Base-by-base conservation (phyloP, 2,329 filamentous ascomycete genomes). In the Colletotrichum scovillei region DNA sequence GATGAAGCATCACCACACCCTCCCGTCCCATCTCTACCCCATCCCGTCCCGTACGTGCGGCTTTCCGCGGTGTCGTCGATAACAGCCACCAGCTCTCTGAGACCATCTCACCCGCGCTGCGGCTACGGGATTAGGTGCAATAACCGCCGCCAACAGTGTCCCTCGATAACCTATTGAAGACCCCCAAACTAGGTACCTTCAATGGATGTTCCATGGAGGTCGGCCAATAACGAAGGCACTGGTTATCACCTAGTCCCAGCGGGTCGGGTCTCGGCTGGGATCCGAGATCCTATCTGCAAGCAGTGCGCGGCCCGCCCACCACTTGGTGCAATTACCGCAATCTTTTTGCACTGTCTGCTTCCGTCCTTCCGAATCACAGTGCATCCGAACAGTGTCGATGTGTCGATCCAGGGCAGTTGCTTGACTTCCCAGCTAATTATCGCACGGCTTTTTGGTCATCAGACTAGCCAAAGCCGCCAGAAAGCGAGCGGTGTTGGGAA, bases 351-450 rank as follows among this genome's bases (percentile, higher is more conserved):
- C 4, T 9, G 1, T 19, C 28, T 42, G 30, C 19, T 72, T 72
- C 70, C 70, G 70, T 19, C 24, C 38, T 63, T 70, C 70, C 70
- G 70, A 19, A 30, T 30, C 66, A 73, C 70, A 73, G 70, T 70
- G 32, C 59, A 73, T 19, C 70, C 70, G 70, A 73, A 70, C 70
- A 73, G 66, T 73, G 32, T 49, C 52, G 19, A 24, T 38, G n/a
- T 53, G 4, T 19, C 5, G 35, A 26, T 46, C 55, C n/a, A 56
- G 24, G 12, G 46, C 56, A 14, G n/a, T n/a, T 5, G 35, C 38
- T 42, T 42, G 14, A 42, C 38, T 19, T 42, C 6, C 6, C 6
- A 12, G 24, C 19, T 19, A 11, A 46, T 26, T 5, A 46, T 32
- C 49, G 19, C 46, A 64, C 28, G 28, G 32, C 46, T n/a, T n/a